Percentiles rank a stretch among this genome's conserved stretches.
These are phyloP conservation scores for Trifolium repens DNA, from an alignment of 306 rosid species.

Conservation along the genomic window DNA sequence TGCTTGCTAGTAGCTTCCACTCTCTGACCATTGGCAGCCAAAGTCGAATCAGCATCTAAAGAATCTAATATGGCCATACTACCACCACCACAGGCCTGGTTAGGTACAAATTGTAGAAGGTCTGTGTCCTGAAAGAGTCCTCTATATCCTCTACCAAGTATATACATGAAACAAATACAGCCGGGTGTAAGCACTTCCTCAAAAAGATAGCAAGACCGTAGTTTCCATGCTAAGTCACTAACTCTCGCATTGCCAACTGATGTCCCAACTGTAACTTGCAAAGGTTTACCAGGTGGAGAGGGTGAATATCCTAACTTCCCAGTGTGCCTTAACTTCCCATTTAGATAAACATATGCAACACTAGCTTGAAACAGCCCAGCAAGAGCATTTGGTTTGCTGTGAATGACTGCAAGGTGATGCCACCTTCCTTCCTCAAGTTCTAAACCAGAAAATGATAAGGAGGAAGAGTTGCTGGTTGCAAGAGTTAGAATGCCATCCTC, in stretches of 20 bases:
- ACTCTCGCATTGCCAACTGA: conserved; percentile 78
- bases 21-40: conserved; percentile 76
- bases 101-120: conserved; percentile 94
- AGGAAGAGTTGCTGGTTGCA: conserved; percentile 87
- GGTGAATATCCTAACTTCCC: conserved; percentile 99
- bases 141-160: conserved; percentile 98
- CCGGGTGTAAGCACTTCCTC: conserved; percentile 97
- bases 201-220: conserved; percentile 96
- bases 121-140: conserved; percentile 98
- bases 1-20: conserved; percentile 68
- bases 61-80: conserved; percentile 98
- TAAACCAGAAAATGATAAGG: conserved; percentile 86
- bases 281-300: conserved; percentile 85
- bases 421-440: conserved; percentile 97
- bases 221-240: conserved; percentile 85
- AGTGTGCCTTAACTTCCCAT: conserved; percentile 94
- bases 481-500: conserved; percentile 97
- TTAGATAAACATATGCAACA: conserved; percentile 91
- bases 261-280: conserved; percentile 92
- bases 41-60: conserved; percentile 74
- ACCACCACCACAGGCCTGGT: conserved; percentile 99
- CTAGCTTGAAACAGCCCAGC: conserved; percentile 99
- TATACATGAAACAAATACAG: conserved; percentile 89
- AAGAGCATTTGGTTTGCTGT: conserved; percentile 99
- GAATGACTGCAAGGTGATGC: conserved; percentile 99